A percentile compares a stretch with the other conserved stretches of the same genome.
Evolutionary conservation across 148 eudicot species (phyloP).

Genomic region (Pouteria glomerata): DNA sequence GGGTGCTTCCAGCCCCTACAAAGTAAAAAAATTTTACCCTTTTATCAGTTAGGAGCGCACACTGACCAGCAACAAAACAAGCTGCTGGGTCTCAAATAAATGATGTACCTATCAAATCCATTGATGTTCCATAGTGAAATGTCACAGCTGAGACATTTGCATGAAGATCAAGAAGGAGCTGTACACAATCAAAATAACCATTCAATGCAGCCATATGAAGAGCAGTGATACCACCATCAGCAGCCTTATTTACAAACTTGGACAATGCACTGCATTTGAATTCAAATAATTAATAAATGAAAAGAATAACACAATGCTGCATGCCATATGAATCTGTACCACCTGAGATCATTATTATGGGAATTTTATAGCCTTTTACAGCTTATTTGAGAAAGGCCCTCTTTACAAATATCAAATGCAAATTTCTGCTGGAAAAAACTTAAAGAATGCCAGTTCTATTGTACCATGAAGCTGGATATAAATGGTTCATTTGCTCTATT

Average conservation of each 20-base stretch:
- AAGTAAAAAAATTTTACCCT: constrained; percentile 9
- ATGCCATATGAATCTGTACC: too few species aligned
- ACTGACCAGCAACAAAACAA: not conserved
- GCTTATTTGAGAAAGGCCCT: not conserved
- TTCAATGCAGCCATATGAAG: constrained; percentile 99
- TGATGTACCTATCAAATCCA: constrained; percentile 84
- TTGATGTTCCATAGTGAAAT: constrained; percentile 93
- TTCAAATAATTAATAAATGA: not conserved
- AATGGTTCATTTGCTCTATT: not conserved
- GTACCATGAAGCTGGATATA: not conserved
- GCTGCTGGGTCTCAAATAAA: constrained; percentile 7
- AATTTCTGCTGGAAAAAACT: not conserved
- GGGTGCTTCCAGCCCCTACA: constrained; percentile 96
- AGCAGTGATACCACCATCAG: constrained; percentile 98
- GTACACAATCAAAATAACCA: constrained; percentile 85
- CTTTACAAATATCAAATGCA: not conserved
- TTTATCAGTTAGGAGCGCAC: not conserved
- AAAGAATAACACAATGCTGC: constrained; percentile 1
- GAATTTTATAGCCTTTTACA: not conserved
- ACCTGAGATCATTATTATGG: too few species aligned
- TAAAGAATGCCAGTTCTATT: not conserved
- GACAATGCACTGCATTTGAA: constrained; percentile 61
- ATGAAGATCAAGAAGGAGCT: constrained; percentile 85
- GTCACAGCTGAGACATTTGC: constrained; percentile 96
- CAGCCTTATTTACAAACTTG: constrained; percentile 87